Conservation (phyloP, 2,329 filamentous ascomycete species). For the Scedosporium dehoogii region DNA sequence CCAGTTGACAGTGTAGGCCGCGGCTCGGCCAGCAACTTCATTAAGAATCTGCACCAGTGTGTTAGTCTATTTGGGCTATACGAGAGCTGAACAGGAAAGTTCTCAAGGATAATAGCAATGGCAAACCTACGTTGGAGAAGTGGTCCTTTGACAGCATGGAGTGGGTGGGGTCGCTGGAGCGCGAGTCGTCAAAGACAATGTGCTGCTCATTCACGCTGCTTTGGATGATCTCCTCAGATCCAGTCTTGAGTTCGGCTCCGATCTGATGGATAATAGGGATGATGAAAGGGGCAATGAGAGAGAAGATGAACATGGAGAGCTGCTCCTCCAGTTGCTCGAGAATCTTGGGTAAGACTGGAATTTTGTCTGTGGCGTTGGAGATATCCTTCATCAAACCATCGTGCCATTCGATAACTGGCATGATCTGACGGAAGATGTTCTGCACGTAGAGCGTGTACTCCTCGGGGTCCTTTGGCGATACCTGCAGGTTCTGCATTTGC, state of each 20-base stretch:
- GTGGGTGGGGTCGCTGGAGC: slow-evolving; percentile 74
- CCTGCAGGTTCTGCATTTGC: slow-evolving; percentile 63
- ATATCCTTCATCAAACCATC: slow-evolving; percentile 79
- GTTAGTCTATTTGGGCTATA: not conserved
- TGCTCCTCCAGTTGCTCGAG: slow-evolving; percentile 82
- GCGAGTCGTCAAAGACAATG: slow-evolving; percentile 74
- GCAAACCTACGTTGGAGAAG: slow-evolving; percentile 61
- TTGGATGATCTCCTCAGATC: slow-evolving; percentile 78
- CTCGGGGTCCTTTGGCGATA: slow-evolving; percentile 73
- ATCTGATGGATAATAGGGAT: slow-evolving; percentile 79
- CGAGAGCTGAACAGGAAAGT: no score
- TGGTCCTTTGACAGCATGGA: slow-evolving; percentile 96
- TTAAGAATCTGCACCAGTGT: slow-evolving; percentile 54
- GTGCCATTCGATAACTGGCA: slow-evolving; percentile 84
- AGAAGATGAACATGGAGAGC: slow-evolving; percentile 82
- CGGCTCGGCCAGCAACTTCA: slow-evolving; percentile 75
- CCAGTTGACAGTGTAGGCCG: slow-evolving; percentile 71
- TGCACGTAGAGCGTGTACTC: slow-evolving; percentile 72
- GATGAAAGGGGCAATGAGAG: slow-evolving; percentile 80
- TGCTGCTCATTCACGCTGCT: slow-evolving; percentile 77
- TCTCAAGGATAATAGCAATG: not conserved
- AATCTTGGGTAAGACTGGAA: slow-evolving; percentile 75
- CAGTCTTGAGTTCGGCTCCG: slow-evolving; percentile 76
- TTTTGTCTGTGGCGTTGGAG: slow-evolving; percentile 67
- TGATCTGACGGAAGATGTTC: slow-evolving; percentile 67